These are phyloP conservation scores for Trichoderma hamatum DNA, from an alignment of 2,329 filamentous ascomycete species.

Conservation along the genomic window DNA sequence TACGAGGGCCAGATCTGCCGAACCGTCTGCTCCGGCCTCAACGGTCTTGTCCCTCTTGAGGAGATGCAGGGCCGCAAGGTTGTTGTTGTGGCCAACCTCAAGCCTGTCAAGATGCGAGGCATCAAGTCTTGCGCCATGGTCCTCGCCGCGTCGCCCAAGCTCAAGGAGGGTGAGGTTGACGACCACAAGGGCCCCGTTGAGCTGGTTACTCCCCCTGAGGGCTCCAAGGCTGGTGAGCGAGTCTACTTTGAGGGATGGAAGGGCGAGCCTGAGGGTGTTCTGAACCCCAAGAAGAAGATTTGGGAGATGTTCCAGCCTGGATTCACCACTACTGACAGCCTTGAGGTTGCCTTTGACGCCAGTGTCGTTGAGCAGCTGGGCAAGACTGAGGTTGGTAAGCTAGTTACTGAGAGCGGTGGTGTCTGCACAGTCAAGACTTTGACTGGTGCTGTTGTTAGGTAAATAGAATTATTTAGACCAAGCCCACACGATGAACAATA, in stretches of 20 bases:
- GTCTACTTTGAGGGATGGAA: constrained; percentile 95
- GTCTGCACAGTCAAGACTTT: constrained; percentile 82
- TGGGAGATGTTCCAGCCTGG: constrained; percentile 97
- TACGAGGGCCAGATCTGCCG: constrained; percentile 89
- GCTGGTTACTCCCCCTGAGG: constrained; percentile 81
- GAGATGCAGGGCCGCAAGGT: constrained; percentile 98
- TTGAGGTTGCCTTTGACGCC: constrained; percentile 88
- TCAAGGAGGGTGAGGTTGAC: constrained; percentile 79
- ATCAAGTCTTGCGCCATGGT: constrained; percentile 83
- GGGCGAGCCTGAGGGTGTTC: constrained; percentile 85
- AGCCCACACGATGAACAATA: background rate
- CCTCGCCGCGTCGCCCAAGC: constrained; percentile 83
- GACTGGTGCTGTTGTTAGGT: constrained; percentile 81
- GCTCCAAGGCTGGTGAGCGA: constrained; percentile 78
- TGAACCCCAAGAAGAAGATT: constrained; percentile 99
- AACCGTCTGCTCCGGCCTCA: constrained; percentile 95
- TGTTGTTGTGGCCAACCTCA: constrained; percentile 94
- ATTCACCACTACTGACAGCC: constrained; percentile 81
- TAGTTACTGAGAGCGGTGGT: constrained; percentile 77
- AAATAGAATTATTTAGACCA: constrained; percentile 39
- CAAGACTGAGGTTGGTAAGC: constrained; percentile 66
- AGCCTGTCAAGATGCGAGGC: constrained; percentile 98
- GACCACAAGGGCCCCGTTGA: constrained; percentile 91
- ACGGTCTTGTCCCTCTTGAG: constrained; percentile 86
- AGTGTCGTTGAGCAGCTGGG: constrained; percentile 74